phyloP scores from a whole-genome alignment of 768 basidiomycete genomes.

The Russula brevipes region DNA sequence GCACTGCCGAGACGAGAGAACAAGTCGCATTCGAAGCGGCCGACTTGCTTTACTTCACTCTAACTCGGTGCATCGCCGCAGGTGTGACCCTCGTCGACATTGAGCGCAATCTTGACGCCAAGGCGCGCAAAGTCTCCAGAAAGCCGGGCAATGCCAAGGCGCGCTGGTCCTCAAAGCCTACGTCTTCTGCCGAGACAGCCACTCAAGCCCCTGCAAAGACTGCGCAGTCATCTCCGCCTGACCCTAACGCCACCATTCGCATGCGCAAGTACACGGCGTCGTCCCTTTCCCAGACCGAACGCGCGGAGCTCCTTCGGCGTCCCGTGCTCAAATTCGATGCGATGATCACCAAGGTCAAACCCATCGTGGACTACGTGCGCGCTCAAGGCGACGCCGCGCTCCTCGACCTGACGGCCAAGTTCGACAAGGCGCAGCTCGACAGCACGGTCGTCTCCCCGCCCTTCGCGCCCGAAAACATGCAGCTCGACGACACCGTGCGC shows the following conservation, averaged over 20 bases:
- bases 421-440: constrained; percentile 74
- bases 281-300: constrained; percentile 44
- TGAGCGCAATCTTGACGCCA: constrained; percentile 74
- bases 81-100: constrained; percentile 83
- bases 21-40: constrained; percentile 94
- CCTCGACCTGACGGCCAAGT: constrained; percentile 84
- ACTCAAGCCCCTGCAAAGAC: constrained; percentile 19
- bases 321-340: constrained; percentile 84
- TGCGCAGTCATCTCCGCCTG: constrained; percentile 28
- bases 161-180: constrained; percentile 45
- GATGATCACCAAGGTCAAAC: constrained; percentile 90
- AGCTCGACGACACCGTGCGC: constrained; percentile 57
- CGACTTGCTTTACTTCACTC: constrained; percentile 87
- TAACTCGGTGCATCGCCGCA: constrained; percentile 76
- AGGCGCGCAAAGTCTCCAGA: constrained; percentile 81
- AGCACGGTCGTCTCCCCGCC: constrained; percentile 75
- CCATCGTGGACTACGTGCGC: constrained; percentile 88
- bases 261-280: constrained; percentile 73
- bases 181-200: constrained; percentile 26
- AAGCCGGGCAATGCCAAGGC: constrained; percentile 91
- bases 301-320: constrained; percentile 69
- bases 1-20: constrained; percentile 66
- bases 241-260: constrained; percentile 49
- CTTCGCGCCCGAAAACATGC: constrained; percentile 60
- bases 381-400: constrained; percentile 80